Evolutionary conservation across 2,329 filamentous ascomycete genomes (phyloP).

Genomic region (Diaporthe helianthi): DNA sequence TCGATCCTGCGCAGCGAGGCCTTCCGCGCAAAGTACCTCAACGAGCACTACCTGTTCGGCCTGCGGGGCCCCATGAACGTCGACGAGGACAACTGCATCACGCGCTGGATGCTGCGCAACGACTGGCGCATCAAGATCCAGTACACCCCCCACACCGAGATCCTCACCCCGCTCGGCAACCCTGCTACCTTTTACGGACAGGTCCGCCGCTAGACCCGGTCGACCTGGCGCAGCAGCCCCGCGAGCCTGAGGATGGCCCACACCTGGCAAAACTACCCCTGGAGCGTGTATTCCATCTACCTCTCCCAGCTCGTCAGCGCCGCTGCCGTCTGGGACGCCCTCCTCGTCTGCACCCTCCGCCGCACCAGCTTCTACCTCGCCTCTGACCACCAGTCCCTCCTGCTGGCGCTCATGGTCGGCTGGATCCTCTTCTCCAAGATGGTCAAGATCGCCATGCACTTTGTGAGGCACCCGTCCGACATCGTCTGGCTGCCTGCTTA

Average conservation of each 20-base stretch:
- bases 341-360: constrained; percentile 46
- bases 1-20: constrained; percentile 52
- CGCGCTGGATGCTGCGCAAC: constrained; percentile 57
- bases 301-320: constrained; percentile 62
- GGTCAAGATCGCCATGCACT: constrained; percentile 63
- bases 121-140: constrained; percentile 64
- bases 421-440: constrained; percentile 64
- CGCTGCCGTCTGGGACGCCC: constrained; percentile 58
- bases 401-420: constrained; percentile 36
- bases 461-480: constrained; percentile 58
- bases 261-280: constrained; percentile 54
- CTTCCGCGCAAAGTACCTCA: constrained; percentile 53
- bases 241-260: constrained; percentile 51
- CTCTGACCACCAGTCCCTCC: constrained; percentile 2
- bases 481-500: constrained; percentile 56
- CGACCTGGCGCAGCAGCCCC: constrained; percentile 63
- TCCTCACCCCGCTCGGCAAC: constrained; percentile 61
- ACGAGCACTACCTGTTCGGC: constrained; percentile 58
- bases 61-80: constrained; percentile 53
- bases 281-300: constrained; percentile 64
- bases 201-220: constrained; percentile 63
- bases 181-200: constrained; percentile 59
- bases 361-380: constrained; percentile 32
- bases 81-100: constrained; percentile 70
- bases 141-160: constrained; percentile 52